Conservation (phyloP, 192 early-diverging fungal species). For the Chytriomyces confervae region DNA sequence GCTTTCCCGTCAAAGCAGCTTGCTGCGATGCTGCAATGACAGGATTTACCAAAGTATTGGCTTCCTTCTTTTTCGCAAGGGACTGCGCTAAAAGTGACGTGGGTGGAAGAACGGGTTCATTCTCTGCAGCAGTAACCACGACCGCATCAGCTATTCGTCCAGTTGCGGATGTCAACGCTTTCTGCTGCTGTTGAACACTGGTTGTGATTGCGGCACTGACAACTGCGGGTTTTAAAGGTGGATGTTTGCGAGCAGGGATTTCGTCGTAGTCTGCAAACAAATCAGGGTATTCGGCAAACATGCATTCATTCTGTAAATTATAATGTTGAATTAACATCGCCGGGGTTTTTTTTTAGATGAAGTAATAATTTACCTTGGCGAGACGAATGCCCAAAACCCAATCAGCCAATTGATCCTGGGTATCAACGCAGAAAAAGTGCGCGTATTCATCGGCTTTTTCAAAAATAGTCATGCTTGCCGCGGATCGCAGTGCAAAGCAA, state of each 20-base stretch:
- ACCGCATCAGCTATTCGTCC: not conserved
- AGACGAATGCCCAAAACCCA: constrained; percentile 75
- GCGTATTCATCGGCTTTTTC: constrained; percentile 87
- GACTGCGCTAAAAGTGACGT: constrained; percentile 19
- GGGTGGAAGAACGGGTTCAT: not conserved
- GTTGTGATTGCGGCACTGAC: not conserved
- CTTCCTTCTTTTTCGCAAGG: constrained; percentile 4
- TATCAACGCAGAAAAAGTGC: constrained; percentile 72
- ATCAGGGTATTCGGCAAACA: constrained; percentile 51
- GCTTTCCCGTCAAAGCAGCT: not conserved
- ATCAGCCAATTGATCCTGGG: constrained; percentile 68
- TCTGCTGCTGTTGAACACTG: not conserved
- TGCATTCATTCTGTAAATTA: constrained; percentile 46
- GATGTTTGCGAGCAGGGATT: constrained; percentile 36
- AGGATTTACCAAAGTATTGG: not conserved
- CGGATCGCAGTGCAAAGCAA: constrained; percentile 85
- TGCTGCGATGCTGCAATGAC: not conserved
- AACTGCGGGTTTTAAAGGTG: not conserved
- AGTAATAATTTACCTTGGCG: constrained; percentile 64
- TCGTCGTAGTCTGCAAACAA: constrained; percentile 50
- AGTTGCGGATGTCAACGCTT: not conserved
- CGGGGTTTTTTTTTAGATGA: too few species aligned
- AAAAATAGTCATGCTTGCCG: constrained; percentile 76
- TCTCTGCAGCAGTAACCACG: not conserved
- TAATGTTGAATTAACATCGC: too few species aligned